Conservation (phyloP, 176 grass and related monocot genomes). For the Phoenix dactylifera region DNA sequence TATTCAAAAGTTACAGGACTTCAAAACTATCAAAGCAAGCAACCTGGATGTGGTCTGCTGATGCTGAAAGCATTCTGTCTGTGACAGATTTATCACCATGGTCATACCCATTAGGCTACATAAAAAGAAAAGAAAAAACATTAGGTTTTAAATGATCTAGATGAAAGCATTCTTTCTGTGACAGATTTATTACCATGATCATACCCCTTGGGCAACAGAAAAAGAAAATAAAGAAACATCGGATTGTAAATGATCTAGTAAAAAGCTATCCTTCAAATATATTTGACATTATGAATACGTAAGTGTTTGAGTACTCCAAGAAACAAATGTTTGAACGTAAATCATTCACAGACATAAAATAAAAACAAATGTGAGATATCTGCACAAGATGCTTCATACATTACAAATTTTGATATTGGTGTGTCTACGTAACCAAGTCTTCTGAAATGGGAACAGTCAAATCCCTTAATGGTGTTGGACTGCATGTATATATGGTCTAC, state of each 20-base stretch:
- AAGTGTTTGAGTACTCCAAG: too few relatives aligned
- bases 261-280: too few relatives aligned
- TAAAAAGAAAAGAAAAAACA: slow-evolving; percentile 13
- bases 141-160: background rate
- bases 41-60: slow-evolving; percentile 81
- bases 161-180: slow-evolving; percentile 36
- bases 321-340: too few relatives aligned
- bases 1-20: background rate
- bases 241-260: background rate
- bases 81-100: slow-evolving; percentile 72
- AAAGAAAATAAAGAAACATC: slow-evolving; percentile 14
- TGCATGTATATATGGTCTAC: too few relatives aligned
- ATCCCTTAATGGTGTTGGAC: too few relatives aligned
- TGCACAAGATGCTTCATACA: too few relatives aligned
- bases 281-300: too few relatives aligned
- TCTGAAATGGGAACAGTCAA: too few relatives aligned
- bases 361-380: too few relatives aligned
- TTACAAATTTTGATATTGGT: too few relatives aligned
- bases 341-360: too few relatives aligned
- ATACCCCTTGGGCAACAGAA: slow-evolving; percentile 68
- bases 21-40: background rate
- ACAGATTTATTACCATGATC: slow-evolving; percentile 71
- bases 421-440: too few relatives aligned
- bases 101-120: slow-evolving; percentile 82
- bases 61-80: slow-evolving; percentile 42